A percentile compares a stretch with the other conserved stretches of the same genome.
These are phyloP conservation scores for Didymella pomorum DNA, from an alignment of 2,329 filamentous ascomycete species.

Conservation along the genomic window DNA sequence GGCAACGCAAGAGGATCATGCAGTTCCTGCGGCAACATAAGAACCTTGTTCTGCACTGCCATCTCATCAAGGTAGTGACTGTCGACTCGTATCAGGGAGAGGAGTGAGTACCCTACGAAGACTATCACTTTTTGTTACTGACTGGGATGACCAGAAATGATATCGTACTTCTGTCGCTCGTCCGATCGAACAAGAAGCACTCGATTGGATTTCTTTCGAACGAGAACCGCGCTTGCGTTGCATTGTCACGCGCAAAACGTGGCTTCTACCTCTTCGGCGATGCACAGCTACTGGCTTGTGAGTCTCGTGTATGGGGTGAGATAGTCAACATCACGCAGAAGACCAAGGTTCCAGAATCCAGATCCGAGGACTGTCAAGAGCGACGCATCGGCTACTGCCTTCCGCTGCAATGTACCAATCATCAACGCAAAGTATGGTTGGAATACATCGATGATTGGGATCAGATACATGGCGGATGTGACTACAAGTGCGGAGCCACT, in stretches of 20 bases:
- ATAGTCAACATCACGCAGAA: constrained; percentile 58
- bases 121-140: neutral
- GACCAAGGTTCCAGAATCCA: constrained; percentile 37
- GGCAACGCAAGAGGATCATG: constrained; percentile 74
- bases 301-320: constrained; percentile 61
- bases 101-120: constrained; percentile 2
- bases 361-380: constrained; percentile 30
- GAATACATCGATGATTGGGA: constrained; percentile 44
- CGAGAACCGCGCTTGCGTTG: constrained; percentile 68
- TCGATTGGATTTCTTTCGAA: constrained; percentile 78
- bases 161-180: constrained; percentile 79
- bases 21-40: constrained; percentile 55
- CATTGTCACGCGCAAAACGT: constrained; percentile 73
- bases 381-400: constrained; percentile 61
- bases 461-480: constrained; percentile 43
- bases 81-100: constrained; percentile 86
- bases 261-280: constrained; percentile 91
- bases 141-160: constrained; percentile 65
- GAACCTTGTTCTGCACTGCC: constrained; percentile 47
- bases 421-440: constrained; percentile 63
- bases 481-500: constrained; percentile 33
- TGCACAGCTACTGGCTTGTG: constrained; percentile 59
- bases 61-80: constrained; percentile 70
- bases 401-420: constrained; percentile 70
- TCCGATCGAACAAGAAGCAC: constrained; percentile 68